phyloP scores from a whole-genome alignment of 2,329 filamentous ascomycete genomes.

The Aspergillus vadensis region DNA sequence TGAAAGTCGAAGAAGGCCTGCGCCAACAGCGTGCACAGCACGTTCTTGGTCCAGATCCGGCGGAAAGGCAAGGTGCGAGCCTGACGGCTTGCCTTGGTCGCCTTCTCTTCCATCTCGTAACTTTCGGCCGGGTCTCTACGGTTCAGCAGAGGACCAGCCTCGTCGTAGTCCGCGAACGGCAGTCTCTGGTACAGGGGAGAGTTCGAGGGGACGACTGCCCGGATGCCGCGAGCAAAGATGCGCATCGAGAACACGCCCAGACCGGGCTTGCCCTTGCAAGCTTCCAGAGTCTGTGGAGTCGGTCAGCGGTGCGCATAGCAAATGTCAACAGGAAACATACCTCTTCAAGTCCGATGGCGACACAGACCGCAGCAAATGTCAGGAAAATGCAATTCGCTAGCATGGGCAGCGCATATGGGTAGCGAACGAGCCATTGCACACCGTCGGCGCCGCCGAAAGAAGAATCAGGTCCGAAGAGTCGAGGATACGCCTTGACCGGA shows the following conservation, averaged over 20 bases:
- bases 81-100: conserved; percentile 37
- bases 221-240: conserved; percentile 30
- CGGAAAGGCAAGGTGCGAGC: conserved; percentile 50
- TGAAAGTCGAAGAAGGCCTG: conserved; percentile 74
- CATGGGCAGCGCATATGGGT: conserved; percentile 70
- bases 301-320: conserved; percentile 9
- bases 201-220: conserved; percentile 30
- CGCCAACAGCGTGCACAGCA: conserved; percentile 60
- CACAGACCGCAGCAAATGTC: conserved; percentile 54
- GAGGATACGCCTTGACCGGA: conserved; percentile 64
- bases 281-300: conserved; percentile 48
- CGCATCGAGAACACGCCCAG: conserved; percentile 40
- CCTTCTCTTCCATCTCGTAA: conserved; percentile 43
- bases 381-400: conserved; percentile 65
- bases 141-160: conserved; percentile 37
- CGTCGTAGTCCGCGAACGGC: conserved; percentile 39
- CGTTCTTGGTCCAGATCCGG: conserved; percentile 58
- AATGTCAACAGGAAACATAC: conserved; percentile 17
- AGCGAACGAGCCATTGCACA: conserved; percentile 63
- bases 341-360: conserved; percentile 68
- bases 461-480: conserved; percentile 62
- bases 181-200: conserved; percentile 37
- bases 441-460: conserved; percentile 58
- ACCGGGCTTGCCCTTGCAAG: conserved; percentile 51
- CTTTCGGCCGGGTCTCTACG: conserved; percentile 35